These are phyloP conservation scores for Paramecium pentaurelia DNA, from an alignment of 73 alveolate species.

Conservation along the genomic window DNA sequence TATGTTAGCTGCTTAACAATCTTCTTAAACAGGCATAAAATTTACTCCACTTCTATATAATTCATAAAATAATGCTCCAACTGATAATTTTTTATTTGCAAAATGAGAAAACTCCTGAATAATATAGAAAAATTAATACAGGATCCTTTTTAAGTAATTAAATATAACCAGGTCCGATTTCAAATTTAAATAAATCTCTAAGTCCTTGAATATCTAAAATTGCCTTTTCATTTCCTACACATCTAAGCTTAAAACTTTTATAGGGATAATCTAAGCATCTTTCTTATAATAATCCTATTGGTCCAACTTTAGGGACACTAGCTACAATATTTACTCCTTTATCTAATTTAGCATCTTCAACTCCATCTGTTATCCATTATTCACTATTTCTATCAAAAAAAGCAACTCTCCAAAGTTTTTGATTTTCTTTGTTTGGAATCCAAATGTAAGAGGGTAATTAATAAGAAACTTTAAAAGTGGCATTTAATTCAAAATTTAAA, in stretches of 20 bases:
- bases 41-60: slow-evolving; percentile 76
- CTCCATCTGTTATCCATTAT: slow-evolving; percentile 70
- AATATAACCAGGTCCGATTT: slow-evolving; percentile 73
- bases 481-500: slow-evolving; percentile 26
- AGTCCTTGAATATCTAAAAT: slow-evolving; percentile 67
- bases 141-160: slow-evolving; percentile 69
- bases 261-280: slow-evolving; percentile 81
- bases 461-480: slow-evolving; percentile 46
- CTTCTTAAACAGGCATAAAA: slow-evolving; percentile 73
- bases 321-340: slow-evolving; percentile 55
- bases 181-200: slow-evolving; percentile 69
- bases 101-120: slow-evolving; percentile 55
- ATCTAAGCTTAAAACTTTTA: slow-evolving; percentile 73
- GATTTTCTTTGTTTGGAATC: slow-evolving; percentile 62
- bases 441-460: slow-evolving; percentile 71
- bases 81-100: slow-evolving; percentile 61
- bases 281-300: slow-evolving; percentile 64
- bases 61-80: slow-evolving; percentile 72
- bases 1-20: slow-evolving; percentile 59
- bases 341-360: slow-evolving; percentile 65
- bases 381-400: slow-evolving; percentile 66
- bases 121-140: neutral
- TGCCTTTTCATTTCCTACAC: slow-evolving; percentile 70
- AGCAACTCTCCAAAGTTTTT: slow-evolving; percentile 72
- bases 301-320: slow-evolving; percentile 69